phyloP scores from a whole-genome alignment of 257 asterid species.

The Phtheirospermum japonicum region DNA sequence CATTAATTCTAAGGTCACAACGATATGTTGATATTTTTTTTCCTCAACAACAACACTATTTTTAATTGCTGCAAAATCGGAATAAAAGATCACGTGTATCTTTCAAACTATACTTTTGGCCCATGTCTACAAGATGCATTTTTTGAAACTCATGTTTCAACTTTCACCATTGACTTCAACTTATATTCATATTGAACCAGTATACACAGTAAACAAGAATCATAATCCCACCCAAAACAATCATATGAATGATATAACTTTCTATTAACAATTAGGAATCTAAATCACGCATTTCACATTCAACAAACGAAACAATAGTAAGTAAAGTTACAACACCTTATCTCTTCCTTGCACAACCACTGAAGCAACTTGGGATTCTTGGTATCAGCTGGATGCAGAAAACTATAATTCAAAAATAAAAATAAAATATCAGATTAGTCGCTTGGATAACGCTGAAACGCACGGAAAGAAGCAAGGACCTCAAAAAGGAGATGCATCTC shows the following conservation, averaged over 20 bases:
- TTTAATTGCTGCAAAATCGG: slow-evolving; percentile 7
- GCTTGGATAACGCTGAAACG: slow-evolving; percentile 11
- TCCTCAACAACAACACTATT: background rate
- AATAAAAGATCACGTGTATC: background rate
- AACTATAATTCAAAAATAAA: slow-evolving; percentile 51
- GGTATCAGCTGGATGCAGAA: slow-evolving; percentile 93
- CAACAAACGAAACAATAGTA: slow-evolving; percentile 21
- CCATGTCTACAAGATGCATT: background rate
- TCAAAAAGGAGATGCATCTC: slow-evolving; percentile 17
- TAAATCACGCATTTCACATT: slow-evolving; percentile 15
- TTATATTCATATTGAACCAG: background rate
- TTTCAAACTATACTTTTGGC: slow-evolving; percentile 2
- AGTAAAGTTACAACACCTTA: slow-evolving; percentile 47
- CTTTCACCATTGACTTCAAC: background rate
- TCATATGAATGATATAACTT: slow-evolving; percentile 7
- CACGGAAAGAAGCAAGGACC: slow-evolving; percentile 15
- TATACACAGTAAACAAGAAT: background rate
- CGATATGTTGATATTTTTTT: background rate
- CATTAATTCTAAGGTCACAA: slow-evolving; percentile 1
- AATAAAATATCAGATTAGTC: slow-evolving; percentile 10
- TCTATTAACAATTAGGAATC: background rate
- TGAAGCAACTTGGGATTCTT: slow-evolving; percentile 63
- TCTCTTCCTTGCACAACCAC: slow-evolving; percentile 95
- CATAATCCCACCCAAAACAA: slow-evolving; percentile 8
- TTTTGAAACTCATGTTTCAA: slow-evolving; percentile 6